Base-by-base conservation (phyloP, 306 rosid genomes). In the Vachellia collinsii region DNA sequence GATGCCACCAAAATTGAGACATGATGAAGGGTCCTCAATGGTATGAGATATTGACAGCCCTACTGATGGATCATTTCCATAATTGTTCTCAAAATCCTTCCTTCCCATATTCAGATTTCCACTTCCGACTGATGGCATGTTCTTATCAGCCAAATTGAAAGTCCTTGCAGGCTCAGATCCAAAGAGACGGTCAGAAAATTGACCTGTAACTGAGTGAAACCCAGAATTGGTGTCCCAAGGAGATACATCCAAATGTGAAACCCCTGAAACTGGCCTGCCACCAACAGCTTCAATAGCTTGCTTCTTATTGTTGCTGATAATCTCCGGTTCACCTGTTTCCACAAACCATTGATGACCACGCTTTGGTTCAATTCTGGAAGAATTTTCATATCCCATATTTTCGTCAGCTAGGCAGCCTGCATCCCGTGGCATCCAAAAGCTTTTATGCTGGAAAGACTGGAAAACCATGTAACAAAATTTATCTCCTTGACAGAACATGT, bases 401-500 rank as follows among this genome's bases (percentile, higher is more conserved):
- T 90, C 99, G 68, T 92, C 94, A 72, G 95, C 86, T 71, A 95
- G 79, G 86, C 91, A 89, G 14, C 91, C 91, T 82, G 90, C 92
- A 77, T 92, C 93, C 68, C 90, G 87, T 2, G 81, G 84, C 87
- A 89, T 84, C 97, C 97, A 95, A 83, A 88, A 88, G 88, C 87
- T 85, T 87, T 92, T 93, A 80, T 85, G 94, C 92, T 93, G 98
- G 78, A 82, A 93, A 70, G 98, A 95, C 97, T 92, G 88, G 73
- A 83, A 78, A 69, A 44, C 7, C 68, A 81, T 23, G 70, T 17
- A 38, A 66, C 79, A 79, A 78, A 46, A 73, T 59, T 82, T 51
- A 75, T 23, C 42, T 75, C 58, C 72, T 54, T 20, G 51, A 22
- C 14, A 51, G 39, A 71, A 47, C 11, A 54, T 48, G 69, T 59